A percentile compares a stretch with the other conserved stretches of the same genome.
These are phyloP conservation scores for Candida sp. DNA, from an alignment of 1,139 yeast genomes.

Conservation along the genomic window DNA sequence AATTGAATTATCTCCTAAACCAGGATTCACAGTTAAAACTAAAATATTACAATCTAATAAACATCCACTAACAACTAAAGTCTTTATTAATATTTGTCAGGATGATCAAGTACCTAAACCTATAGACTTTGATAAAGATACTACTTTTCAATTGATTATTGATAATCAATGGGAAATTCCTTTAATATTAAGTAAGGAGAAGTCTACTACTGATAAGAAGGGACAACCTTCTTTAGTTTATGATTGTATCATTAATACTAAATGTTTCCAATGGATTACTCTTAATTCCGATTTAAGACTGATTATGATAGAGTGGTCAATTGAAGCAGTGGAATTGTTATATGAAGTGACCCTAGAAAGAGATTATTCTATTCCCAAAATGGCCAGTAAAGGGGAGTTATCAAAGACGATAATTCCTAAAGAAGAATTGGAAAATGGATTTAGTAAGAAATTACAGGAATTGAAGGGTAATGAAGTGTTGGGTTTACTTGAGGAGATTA, in stretches of 20 bases:
- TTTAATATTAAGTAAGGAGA: conserved; percentile 57
- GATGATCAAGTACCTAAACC: conserved; percentile 59
- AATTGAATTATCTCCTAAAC: conserved; percentile 35
- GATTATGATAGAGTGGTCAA: conserved; percentile 58
- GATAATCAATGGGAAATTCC: conserved; percentile 86
- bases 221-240: conserved; percentile 63
- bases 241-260: conserved; percentile 71
- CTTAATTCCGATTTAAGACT: conserved; percentile 47
- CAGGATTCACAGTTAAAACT: conserved; percentile 68
- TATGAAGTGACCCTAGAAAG: conserved; percentile 37
- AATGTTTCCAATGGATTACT: conserved; percentile 61
- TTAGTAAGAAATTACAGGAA: conserved; percentile 29
- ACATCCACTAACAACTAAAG: conserved; percentile 45
- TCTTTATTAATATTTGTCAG: conserved; percentile 77
- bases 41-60: conserved; percentile 36
- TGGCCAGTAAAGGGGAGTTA: conserved; percentile 57
- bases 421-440: conserved; percentile 30
- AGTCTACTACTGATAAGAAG: conserved; percentile 62
- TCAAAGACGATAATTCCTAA: conserved; percentile 30
- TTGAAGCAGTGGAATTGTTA: conserved; percentile 63
- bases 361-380: conserved; percentile 54
- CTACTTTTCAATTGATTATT: conserved; percentile 63
- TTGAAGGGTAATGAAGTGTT: conserved; percentile 37
- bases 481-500: conserved; percentile 38
- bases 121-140: conserved; percentile 49